A percentile compares a stretch with the other conserved stretches of the same genome.
These are phyloP conservation scores for Exophiala bonariae DNA, from an alignment of 2,329 filamentous ascomycete genomes.

Conservation along the genomic window DNA sequence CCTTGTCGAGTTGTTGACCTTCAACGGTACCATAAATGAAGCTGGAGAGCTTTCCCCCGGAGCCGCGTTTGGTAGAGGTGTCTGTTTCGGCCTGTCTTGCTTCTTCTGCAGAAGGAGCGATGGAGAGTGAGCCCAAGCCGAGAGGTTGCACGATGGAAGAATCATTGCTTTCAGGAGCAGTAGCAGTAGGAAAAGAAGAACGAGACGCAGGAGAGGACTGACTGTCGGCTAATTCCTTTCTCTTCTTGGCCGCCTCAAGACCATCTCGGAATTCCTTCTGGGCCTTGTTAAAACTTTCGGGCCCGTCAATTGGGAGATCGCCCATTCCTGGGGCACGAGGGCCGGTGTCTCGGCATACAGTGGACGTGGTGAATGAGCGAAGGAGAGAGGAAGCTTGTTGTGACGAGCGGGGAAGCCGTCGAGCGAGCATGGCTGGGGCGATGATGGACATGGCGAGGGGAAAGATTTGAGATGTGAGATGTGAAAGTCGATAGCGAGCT, in stretches of 20 bases:
- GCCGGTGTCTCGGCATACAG: constrained; percentile 31
- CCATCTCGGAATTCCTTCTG: constrained; percentile 86
- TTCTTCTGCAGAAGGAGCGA: constrained; percentile 53
- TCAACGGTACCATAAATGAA: constrained; percentile 98
- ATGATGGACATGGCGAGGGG: too few relatives aligned
- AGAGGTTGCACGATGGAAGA: constrained; percentile 39
- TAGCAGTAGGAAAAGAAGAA: neutral
- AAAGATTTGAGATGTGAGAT: too few relatives aligned
- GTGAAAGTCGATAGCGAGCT: too few relatives aligned
- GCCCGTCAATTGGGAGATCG: constrained; percentile 74
- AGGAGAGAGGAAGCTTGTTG: constrained; percentile 48
- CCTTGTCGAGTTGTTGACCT: constrained; percentile 87
- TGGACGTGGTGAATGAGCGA: constrained; percentile 61
- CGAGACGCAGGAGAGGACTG: constrained; percentile 50
- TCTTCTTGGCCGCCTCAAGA: constrained; percentile 72
- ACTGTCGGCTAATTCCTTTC: constrained; percentile 83
- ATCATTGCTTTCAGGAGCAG: constrained; percentile 34
- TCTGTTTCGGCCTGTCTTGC: constrained; percentile 59
- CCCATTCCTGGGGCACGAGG: constrained; percentile 72
- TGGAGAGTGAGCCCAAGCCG: constrained; percentile 62
- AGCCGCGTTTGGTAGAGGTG: constrained; percentile 64
- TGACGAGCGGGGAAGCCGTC: constrained; percentile 50
- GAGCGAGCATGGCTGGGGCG: constrained; percentile 43
- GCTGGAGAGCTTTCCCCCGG: constrained; percentile 71
- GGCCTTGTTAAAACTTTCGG: constrained; percentile 74